Evolutionary conservation across 1,284 basidiomycete species (phyloP).

Genomic region (Papiliotrema nemorosa): DNA sequence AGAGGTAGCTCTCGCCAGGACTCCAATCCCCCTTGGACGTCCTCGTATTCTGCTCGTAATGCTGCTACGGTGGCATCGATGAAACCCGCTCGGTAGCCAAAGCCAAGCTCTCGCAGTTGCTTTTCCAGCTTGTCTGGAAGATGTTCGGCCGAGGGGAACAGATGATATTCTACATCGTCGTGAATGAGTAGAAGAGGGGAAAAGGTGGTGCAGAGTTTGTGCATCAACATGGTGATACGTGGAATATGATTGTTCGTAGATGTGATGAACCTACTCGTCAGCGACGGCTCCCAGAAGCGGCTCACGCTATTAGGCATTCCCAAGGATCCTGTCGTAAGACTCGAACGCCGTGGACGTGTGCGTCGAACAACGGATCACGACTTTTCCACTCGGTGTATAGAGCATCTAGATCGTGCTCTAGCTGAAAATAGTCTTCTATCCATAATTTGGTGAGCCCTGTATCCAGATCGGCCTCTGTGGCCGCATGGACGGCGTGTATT

Average conservation of each 20-base stretch:
- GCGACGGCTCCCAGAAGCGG: conserved; percentile 19
- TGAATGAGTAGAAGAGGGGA: conserved; percentile 58
- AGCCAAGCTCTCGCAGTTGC: conserved; percentile 75
- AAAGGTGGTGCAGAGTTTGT: conserved; percentile 61
- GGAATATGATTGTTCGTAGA: conserved; percentile 96
- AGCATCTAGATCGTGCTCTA: conserved; percentile 48
- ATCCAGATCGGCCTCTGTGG: conserved; percentile 45
- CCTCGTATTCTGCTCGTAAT: conserved; percentile 57
- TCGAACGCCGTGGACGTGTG: conserved; percentile 55
- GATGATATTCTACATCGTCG: conserved; percentile 59
- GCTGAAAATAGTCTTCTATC: conserved; percentile 85
- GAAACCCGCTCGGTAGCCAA: conserved; percentile 92
- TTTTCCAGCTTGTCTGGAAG: conserved; percentile 63
- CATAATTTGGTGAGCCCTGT: conserved; percentile 66
- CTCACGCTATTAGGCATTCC: conserved; percentile 88
- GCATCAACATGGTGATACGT: conserved; percentile 86
- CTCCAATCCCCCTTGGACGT: conserved; percentile 24
- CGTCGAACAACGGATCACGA: conserved; percentile 68
- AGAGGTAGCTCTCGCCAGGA: conserved; percentile 20
- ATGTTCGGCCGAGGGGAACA: conserved; percentile 75
- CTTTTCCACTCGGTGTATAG: conserved; percentile 74
- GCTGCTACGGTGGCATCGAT: conserved; percentile 78
- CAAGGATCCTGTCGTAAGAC: conserved; percentile 92
- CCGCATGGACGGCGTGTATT: conserved; percentile 54
- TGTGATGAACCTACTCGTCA: conserved; percentile 79